Base-by-base conservation (phyloP, 257 asterid species). In the Capsicum baccatum region DNA sequence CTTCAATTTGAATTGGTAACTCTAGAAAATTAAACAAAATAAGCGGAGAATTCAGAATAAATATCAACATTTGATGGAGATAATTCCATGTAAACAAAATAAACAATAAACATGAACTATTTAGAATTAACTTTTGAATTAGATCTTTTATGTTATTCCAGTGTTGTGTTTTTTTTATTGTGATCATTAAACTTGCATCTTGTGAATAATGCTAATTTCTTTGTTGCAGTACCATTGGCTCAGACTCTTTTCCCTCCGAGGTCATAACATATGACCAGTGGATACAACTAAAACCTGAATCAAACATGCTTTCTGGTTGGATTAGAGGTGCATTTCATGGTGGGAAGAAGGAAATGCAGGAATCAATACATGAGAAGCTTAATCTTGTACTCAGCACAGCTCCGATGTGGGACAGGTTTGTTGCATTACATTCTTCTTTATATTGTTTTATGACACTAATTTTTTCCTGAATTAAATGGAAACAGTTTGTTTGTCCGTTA, bases 361-460 rank as follows among this genome's bases (percentile, higher is more conserved):
- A 89, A 21, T 90, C 94, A 1, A 85, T 92, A 81, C 83, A 58
- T 59, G 93, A 93, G 86, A 87, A 91, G 86, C 92, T 97, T 69
- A 91, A 88, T 83, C 85, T 87, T 66, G 91, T 91, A 85, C 97
- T 97, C 83, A 85, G 90, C 88, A 95, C 99, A 3, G 94, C 98
- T 88, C 99, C 99, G 74, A 90, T 86, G 88, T 96, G 90, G 90
- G 99, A 94, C 85, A 94, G 98, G 98, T 96, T 83, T n/a, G 92
- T 84, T 35, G 69, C 50, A 54, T 78, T 33, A 19, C 81, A 3
- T 76, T 76, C 48, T 50, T 78, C 64, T 78, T 78, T 78, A 78
- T 78, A 6, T 52, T 54, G 48, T 33, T 57, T 78, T 33, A 14
- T 26, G 64, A 52, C 26, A 4, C 50, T 78, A 54, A 54, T 4